These are phyloP conservation scores for Allium cepa DNA, from an alignment of 106 monocot genomes.

Conservation along the genomic window DNA sequence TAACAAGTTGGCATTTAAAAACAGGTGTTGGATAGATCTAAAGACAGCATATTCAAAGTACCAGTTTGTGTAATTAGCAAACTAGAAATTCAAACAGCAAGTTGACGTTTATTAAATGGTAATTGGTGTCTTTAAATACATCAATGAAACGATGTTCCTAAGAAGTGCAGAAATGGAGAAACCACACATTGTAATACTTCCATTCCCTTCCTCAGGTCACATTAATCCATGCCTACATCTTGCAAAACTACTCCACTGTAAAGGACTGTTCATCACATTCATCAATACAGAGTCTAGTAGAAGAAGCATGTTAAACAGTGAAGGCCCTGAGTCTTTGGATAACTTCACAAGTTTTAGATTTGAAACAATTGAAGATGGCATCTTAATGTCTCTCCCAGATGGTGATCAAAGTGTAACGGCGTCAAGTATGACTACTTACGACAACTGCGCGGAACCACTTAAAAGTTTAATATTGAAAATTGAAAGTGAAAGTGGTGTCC, in stretches of 20 bases:
- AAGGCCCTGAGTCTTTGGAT: neutral
- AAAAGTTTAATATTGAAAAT: neutral
- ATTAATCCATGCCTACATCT: slow-evolving; percentile 8
- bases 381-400: neutral
- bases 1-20: too few relatives aligned
- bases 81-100: too few relatives aligned
- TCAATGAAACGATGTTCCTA: too few relatives aligned
- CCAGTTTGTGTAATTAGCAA: too few relatives aligned
- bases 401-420: neutral
- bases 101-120: too few relatives aligned
- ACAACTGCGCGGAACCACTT: neutral
- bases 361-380: neutral
- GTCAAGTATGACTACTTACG: neutral
- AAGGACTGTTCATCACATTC: slow-evolving; percentile 1
- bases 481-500: neutral
- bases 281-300: neutral
- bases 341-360: neutral
- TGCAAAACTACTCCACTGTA: slow-evolving; percentile 1
- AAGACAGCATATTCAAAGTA: too few relatives aligned
- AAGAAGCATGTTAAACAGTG: neutral
- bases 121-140: too few relatives aligned
- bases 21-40: too few relatives aligned
- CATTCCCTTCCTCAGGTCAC: neutral
- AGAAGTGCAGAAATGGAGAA: too few relatives aligned
- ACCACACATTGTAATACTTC: neutral